Evolutionary conservation across 768 basidiomycete genomes (phyloP), one percentile per base, ranked within the genome.

Genomic region (Leccinum incarnatum): DNA sequence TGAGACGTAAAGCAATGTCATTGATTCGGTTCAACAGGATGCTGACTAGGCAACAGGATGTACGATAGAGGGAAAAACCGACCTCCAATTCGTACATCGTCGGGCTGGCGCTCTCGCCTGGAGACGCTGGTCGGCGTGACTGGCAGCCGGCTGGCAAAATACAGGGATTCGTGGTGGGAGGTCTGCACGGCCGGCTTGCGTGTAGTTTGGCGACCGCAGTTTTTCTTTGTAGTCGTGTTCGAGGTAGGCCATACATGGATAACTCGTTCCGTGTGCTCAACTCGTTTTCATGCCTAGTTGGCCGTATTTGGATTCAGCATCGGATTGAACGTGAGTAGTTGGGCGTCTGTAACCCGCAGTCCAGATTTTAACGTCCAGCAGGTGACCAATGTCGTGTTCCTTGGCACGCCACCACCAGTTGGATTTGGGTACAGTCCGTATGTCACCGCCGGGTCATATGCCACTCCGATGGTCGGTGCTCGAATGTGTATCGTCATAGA

Each of bases 341-440:
- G 5, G 2, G 23, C 4, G 14, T 37, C 36, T 9, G 40, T 4
- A 45, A 45, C 19, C 42, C 9, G 15, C 4, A 6, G 8, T 27
- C 11, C 29, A 4, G 9, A 53, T 32, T 46, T 14, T 54, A 48
- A 61, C 21, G 17, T 60, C 17, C 8, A 21, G 5, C 57, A 83
- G 77, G 80, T 81, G n/a, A 86, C 84, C 6, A 82, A 81, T 42
- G 81, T 78, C 0, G 81, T 83, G 6, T 84, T 84, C 67, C 69
- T 84, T 4, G 81, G 78, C 4, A 71, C 73, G 1, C 79, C 80
- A 0, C 61, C 72, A 0, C 82, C 83, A 0, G 60, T 71, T 5
- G 83, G 81, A 1, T 84, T 78, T 56, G 81, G 79, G 1, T 80
- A 78, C 67, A 71, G 61, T 36, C 72, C 72, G 55, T 74, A 75